Conservation (phyloP, 352 stramenopile genomes). For the Phytophthora agathidicida region DNA sequence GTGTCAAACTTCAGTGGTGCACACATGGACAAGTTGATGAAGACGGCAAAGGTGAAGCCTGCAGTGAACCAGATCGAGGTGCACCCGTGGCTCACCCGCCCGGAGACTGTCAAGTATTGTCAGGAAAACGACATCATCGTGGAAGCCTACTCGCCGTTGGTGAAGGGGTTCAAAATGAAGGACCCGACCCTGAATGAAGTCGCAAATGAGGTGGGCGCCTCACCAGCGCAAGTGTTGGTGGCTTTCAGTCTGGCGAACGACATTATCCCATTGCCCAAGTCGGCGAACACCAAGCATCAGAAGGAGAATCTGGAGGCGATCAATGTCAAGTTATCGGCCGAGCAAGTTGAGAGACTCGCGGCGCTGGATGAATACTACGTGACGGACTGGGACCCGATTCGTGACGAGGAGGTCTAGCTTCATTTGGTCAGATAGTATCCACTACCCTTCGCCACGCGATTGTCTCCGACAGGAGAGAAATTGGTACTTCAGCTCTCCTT, state of each 20-base stretch:
- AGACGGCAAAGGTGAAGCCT: constrained; percentile 59
- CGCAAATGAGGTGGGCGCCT: constrained; percentile 37
- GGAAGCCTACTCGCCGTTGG: constrained; percentile 67
- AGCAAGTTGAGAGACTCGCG: constrained; percentile 44
- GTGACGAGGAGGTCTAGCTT: constrained; percentile 35
- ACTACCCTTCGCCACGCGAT: too few species aligned
- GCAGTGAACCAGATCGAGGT: constrained; percentile 89
- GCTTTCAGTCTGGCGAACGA: constrained; percentile 57
- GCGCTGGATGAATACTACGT: constrained; percentile 54
- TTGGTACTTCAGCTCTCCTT: too few species aligned
- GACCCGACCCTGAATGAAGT: constrained; percentile 44
- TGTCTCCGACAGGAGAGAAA: too few species aligned
- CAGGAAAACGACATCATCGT: constrained; percentile 50
- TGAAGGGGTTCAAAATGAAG: constrained; percentile 44
- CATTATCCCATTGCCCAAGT: constrained; percentile 71
- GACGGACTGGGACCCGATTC: constrained; percentile 58
- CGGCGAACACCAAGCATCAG: constrained; percentile 48
- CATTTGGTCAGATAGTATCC: too few species aligned
- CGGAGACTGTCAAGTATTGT: constrained; percentile 71
- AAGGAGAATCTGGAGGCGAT: constrained; percentile 57
- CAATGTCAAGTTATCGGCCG: constrained; percentile 38
- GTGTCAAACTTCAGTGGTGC: constrained; percentile 91
- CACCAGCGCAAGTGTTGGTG: constrained; percentile 59
- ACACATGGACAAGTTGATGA: constrained; percentile 84
- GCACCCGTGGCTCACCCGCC: constrained; percentile 72